These are phyloP conservation scores for Stentor roeselii DNA, from an alignment of 73 alveolate genomes.

Conservation along the genomic window DNA sequence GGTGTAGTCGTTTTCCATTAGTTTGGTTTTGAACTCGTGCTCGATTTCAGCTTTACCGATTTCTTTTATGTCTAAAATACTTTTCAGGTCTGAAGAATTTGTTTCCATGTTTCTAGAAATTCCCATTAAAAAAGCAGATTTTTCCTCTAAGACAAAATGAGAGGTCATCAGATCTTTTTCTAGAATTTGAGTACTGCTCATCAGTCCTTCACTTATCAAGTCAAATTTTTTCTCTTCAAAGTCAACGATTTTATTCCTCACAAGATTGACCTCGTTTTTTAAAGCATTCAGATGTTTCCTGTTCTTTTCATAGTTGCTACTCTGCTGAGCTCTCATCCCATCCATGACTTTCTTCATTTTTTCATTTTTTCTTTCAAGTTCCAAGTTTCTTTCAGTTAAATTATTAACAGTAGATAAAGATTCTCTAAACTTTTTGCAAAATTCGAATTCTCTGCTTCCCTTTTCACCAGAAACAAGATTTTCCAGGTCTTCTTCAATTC, in stretches of 20 bases:
- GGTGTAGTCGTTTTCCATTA: not conserved
- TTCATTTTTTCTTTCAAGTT: not conserved
- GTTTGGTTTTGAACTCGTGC: not conserved
- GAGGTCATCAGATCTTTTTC: not conserved
- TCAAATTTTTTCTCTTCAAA: not conserved
- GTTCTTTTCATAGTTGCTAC: not conserved
- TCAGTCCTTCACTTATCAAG: not conserved
- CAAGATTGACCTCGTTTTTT: not conserved
- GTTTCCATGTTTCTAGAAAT: not conserved
- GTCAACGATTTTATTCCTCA: not conserved
- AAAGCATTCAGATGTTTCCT: not conserved
- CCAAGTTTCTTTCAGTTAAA: not conserved
- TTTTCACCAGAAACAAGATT: not conserved
- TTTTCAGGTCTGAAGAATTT: not conserved
- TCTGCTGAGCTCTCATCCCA: not conserved
- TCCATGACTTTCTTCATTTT: not conserved
- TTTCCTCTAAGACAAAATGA: constrained; percentile 9
- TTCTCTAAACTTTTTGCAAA: not conserved
- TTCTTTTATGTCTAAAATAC: constrained; percentile 10
- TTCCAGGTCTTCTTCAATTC: constrained; percentile 16
- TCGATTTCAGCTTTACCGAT: not conserved
- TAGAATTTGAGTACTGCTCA: not conserved
- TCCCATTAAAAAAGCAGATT: not conserved
- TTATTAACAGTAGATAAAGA: not conserved
- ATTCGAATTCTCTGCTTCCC: constrained; percentile 4